Evolutionary conservation across 208 protist genomes (phyloP), one percentile per base, ranked within the genome.

Genomic region (Wallacemonas collosoma): DNA sequence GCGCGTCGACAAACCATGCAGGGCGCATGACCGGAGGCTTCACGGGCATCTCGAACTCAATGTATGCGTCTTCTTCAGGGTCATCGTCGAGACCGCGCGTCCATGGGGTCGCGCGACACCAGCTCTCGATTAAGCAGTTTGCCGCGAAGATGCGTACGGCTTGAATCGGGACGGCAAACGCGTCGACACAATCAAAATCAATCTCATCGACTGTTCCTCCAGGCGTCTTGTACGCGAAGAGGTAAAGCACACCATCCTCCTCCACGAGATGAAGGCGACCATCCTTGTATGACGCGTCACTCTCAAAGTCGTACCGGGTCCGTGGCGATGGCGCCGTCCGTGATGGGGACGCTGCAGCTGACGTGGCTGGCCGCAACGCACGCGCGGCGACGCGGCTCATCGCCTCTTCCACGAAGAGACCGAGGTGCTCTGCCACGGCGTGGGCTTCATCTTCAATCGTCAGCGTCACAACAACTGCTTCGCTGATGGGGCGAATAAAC

Each of bases 241-340:
- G 61, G 81, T 88, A 90, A 36, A 93, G 65, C 43, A 85, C 77
- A 2, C 82, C 87, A 40, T 86, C 79, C 43, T 89, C 77, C 71
- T 87, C 87, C 26, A 90, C 82, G 2, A 93, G 69, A 64, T 93
- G 82, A 1, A 93, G 68, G n/a, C 77, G 74, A 41, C 84, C 82
- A 60, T 90, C 84, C 54, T 79, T 76, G 76, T 87, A 87, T n/a
- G 57, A 45, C 12, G 68, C 53, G n/a, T 82, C 76, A 7, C 65
- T 58, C 47, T 83, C 77, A 66, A 89, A 89, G 47, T 74, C 48
- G 65, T 89, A 71, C 8, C 60, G 60, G 7, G 14, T 14, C 3
- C 60, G 60, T 15, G 56, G 56, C 11, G 53, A 35, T 15, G 26
- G 56, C 36, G 43, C 5, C 5, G 38, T 43, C 8, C 5, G 26